Percentiles rank a stretch among this genome's conserved stretches.
phyloP scores from a whole-genome alignment of 495 filamentous ascomycete species.

The Cenococcum geophilum region DNA sequence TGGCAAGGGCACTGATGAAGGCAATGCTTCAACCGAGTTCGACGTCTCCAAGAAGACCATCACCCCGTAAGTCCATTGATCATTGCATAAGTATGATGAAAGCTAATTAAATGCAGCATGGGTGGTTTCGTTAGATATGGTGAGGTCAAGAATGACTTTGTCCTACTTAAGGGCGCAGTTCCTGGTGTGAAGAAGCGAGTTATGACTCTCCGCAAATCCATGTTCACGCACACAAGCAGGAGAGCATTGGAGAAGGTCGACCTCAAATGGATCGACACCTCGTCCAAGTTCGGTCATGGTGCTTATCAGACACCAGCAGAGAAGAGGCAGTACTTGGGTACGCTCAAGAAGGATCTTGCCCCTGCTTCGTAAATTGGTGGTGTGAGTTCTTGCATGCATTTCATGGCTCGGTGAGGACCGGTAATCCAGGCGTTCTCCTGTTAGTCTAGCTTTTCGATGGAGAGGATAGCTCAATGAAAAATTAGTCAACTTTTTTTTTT shows the following conservation, averaged over 20 bases:
- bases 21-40: slow-evolving; percentile 89
- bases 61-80: slow-evolving; percentile 80
- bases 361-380: slow-evolving; percentile 56
- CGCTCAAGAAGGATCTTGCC: slow-evolving; percentile 96
- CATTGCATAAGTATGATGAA: slow-evolving; percentile 9
- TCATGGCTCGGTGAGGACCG: slow-evolving; percentile 2
- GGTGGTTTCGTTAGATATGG: slow-evolving; percentile 99
- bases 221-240: slow-evolving; percentile 94
- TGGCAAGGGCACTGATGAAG: slow-evolving; percentile 79
- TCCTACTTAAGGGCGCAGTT: slow-evolving; percentile 95
- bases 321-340: slow-evolving; percentile 92
- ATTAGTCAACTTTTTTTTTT: neutral
- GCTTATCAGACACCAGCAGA: slow-evolving; percentile 97
- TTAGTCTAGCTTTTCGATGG: neutral
- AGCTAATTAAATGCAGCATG: slow-evolving; percentile 56
- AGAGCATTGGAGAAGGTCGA: slow-evolving; percentile 97
- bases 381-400: slow-evolving; percentile 6
- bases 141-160: slow-evolving; percentile 98
- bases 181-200: slow-evolving; percentile 99
- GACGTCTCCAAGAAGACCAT: slow-evolving; percentile 99
- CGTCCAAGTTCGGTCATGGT: slow-evolving; percentile 99
- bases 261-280: slow-evolving; percentile 99
- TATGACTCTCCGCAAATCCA: slow-evolving; percentile 98
- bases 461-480: slow-evolving; percentile 7
- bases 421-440: neutral